A percentile compares a stretch with the other conserved stretches of the same genome.
These are phyloP conservation scores for Hanseniaspora occidentalis DNA, from an alignment of 805 yeast species.

Conservation along the genomic window DNA sequence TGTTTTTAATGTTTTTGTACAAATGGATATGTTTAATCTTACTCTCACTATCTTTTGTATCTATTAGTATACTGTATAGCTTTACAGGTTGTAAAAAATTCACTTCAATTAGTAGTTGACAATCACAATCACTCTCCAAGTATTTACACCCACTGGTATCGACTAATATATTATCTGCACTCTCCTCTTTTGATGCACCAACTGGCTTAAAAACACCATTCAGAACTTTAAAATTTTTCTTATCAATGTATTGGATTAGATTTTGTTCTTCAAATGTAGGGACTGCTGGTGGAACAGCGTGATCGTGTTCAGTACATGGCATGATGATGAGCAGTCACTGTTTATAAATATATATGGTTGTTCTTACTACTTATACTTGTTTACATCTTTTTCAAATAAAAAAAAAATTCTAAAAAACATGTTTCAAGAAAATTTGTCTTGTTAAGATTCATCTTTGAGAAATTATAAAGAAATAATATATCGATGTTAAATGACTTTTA, in stretches of 20 bases:
- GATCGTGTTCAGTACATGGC: slow-evolving; percentile 25
- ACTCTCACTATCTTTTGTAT: slow-evolving; percentile 26
- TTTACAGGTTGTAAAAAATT: slow-evolving; percentile 74
- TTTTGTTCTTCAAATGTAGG: slow-evolving; percentile 63
- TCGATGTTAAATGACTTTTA: too few species aligned
- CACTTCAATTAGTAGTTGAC: slow-evolving; percentile 61
- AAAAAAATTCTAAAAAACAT: too few species aligned
- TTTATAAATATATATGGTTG: too few species aligned
- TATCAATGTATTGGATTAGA: slow-evolving; percentile 48
- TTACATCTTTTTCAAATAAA: too few species aligned
- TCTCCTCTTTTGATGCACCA: slow-evolving; percentile 24
- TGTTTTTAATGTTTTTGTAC: slow-evolving; percentile 42
- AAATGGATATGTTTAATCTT: slow-evolving; percentile 63
- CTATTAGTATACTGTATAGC: slow-evolving; percentile 55
- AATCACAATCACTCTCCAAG: slow-evolving; percentile 65
- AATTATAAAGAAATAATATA: too few species aligned
- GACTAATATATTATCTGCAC: slow-evolving; percentile 19
- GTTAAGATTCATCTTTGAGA: too few species aligned
- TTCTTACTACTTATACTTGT: too few species aligned
- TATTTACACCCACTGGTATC: slow-evolving; percentile 37
- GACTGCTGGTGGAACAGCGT: slow-evolving; percentile 43
- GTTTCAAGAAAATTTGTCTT: too few species aligned
- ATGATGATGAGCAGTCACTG: too few species aligned
- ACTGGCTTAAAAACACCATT: slow-evolving; percentile 43
- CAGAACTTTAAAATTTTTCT: slow-evolving; percentile 46